These are phyloP conservation scores for Solanum okadae DNA, from an alignment of 257 asterid genomes.

Conservation along the genomic window DNA sequence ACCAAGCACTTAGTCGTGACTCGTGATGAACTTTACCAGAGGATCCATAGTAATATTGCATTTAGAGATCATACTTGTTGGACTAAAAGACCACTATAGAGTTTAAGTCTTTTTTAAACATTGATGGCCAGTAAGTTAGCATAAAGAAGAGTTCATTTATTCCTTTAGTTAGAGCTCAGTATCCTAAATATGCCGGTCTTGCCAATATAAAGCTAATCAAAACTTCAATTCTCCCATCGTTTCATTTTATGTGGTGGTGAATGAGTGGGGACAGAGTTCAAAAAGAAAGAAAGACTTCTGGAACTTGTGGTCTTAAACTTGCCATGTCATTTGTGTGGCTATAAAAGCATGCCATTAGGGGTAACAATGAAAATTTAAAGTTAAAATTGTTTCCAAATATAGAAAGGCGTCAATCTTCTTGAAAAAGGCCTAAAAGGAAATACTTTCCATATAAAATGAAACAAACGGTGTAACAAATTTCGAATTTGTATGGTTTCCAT, in stretches of 20 bases:
- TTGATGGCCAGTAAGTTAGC: background rate
- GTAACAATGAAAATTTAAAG: background rate
- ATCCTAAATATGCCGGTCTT: background rate
- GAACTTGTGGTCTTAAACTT: background rate
- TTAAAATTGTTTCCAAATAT: background rate
- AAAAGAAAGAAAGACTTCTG: background rate
- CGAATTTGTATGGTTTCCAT: background rate
- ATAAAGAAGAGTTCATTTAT: background rate
- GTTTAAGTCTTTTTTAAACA: background rate
- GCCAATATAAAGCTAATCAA: background rate
- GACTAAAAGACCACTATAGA: background rate
- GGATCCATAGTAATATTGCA: background rate
- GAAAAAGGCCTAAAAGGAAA: background rate
- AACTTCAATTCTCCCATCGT: background rate
- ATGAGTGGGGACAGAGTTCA: background rate
- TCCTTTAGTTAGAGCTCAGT: background rate
- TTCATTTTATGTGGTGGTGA: background rate
- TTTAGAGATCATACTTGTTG: background rate
- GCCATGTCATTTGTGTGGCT: background rate
- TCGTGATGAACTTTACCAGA: background rate
- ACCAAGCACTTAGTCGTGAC: background rate
- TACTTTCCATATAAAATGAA: background rate
- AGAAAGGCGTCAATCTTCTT: background rate
- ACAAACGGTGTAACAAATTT: background rate
- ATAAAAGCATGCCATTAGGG: background rate